phyloP scores from a whole-genome alignment of 208 protist genomes.

The Trypanosoma lewisi region DNA sequence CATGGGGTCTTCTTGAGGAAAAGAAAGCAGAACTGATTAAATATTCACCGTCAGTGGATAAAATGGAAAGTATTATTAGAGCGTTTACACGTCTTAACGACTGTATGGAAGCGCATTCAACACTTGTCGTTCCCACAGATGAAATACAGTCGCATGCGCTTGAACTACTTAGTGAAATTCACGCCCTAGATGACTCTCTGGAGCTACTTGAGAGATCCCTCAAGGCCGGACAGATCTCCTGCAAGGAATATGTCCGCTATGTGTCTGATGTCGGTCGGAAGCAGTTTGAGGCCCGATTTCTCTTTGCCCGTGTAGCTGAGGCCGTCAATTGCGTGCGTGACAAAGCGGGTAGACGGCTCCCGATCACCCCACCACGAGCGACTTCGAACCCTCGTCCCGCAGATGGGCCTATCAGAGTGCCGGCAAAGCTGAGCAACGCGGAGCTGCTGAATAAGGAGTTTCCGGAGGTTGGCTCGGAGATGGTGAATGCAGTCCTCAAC shows the following conservation, averaged over 20 bases:
- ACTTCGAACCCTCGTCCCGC: neutral
- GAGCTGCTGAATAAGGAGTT: conserved; percentile 53
- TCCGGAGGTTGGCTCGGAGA: conserved; percentile 41
- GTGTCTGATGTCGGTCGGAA: conserved; percentile 70
- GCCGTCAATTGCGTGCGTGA: too few relatives aligned
- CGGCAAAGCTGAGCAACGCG: conserved; percentile 9
- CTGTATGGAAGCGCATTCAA: conserved; percentile 56
- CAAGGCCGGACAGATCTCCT: conserved; percentile 50
- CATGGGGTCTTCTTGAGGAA: conserved; percentile 36
- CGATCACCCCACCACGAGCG: neutral
- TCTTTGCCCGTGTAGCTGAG: conserved; percentile 44
- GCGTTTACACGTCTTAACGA: conserved; percentile 40
- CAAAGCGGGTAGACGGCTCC: too few relatives aligned
- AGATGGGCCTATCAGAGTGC: neutral
- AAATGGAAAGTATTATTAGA: conserved; percentile 37
- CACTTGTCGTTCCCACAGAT: conserved; percentile 52
- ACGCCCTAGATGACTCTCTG: conserved; percentile 65
- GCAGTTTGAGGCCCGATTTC: conserved; percentile 75
- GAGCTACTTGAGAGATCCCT: conserved; percentile 67
- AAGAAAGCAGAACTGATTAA: conserved; percentile 50
- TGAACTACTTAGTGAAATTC: conserved; percentile 70
- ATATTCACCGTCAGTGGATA: conserved; percentile 49
- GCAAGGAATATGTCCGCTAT: conserved; percentile 78
- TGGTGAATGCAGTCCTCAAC: conserved; percentile 33
- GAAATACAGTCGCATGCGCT: conserved; percentile 58